A percentile compares a stretch with the other conserved stretches of the same genome.
Conservation (phyloP, 495 filamentous ascomycete species). For the Talaromyces ruber region DNA sequence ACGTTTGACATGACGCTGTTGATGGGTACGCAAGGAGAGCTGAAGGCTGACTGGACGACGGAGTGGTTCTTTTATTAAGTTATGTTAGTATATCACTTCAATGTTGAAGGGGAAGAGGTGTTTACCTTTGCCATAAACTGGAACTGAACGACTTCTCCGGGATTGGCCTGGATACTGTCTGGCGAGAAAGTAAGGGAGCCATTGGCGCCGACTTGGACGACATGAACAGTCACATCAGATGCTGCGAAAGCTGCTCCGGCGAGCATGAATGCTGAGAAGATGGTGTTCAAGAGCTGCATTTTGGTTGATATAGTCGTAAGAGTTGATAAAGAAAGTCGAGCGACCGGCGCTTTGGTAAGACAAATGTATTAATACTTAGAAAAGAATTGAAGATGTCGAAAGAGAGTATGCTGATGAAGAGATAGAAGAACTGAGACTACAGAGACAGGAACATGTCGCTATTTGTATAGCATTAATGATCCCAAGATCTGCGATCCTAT, state of each 20-base stretch:
- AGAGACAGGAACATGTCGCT: not conserved
- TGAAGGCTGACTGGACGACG: conserved; percentile 34
- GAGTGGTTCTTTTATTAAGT: conserved; percentile 35
- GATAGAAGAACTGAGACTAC: not conserved
- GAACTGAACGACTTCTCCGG: conserved; percentile 43
- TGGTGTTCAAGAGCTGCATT: not conserved
- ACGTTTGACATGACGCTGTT: conserved; percentile 15
- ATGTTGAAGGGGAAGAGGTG: not conserved
- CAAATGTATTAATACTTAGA: not conserved
- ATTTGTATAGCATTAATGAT: not conserved
- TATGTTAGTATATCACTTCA: conserved; percentile 4
- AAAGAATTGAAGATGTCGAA: not conserved
- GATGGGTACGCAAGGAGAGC: conserved; percentile 37
- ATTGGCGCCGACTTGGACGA: conserved; percentile 41
- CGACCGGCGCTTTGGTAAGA: not conserved
- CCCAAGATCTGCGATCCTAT: not conserved
- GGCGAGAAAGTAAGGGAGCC: conserved; percentile 22
- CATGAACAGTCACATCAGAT: conserved; percentile 28
- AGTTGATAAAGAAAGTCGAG: not conserved
- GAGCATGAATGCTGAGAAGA: not conserved
- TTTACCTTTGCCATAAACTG: conserved; percentile 39
- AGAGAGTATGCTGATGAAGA: not conserved
- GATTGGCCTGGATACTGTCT: conserved; percentile 25
- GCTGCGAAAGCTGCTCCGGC: not conserved
- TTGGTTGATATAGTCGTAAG: not conserved